phyloP scores from a whole-genome alignment of 345 rosid genomes.

The Lagerstroemia speciosa region DNA sequence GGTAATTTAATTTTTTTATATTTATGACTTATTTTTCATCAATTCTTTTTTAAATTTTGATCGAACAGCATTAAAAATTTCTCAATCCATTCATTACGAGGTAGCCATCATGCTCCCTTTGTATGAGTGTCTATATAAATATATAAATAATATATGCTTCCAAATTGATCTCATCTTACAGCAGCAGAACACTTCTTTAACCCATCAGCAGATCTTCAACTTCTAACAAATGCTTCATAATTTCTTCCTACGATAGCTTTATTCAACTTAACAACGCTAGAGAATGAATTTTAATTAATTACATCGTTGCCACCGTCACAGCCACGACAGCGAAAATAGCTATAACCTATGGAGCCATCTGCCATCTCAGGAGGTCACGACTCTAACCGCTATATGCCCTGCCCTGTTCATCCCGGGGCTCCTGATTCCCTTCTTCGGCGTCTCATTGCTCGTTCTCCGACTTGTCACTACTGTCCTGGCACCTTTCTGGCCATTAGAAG shows the following conservation, averaged over 20 bases:
- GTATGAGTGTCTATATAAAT: too few species aligned
- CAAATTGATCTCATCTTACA: too few species aligned
- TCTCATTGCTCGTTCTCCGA: slow-evolving; percentile 21
- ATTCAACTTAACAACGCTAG: neutral
- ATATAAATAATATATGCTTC: too few species aligned
- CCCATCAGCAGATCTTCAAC: neutral
- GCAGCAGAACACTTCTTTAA: neutral
- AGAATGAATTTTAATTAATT: neutral
- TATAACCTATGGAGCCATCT: neutral
- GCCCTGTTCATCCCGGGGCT: slow-evolving; percentile 22
- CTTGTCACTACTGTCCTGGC: slow-evolving; percentile 18
- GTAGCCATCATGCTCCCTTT: too few species aligned
- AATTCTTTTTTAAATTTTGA: too few species aligned
- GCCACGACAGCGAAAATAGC: neutral
- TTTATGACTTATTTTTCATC: too few species aligned
- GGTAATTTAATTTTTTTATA: too few species aligned
- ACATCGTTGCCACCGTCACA: neutral
- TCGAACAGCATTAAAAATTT: too few species aligned
- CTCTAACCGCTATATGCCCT: slow-evolving; percentile 24
- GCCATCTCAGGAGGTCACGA: slow-evolving; percentile 33
- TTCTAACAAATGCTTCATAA: neutral
- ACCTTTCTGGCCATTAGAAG: slow-evolving; percentile 15
- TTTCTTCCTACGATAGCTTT: neutral
- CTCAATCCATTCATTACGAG: too few species aligned
- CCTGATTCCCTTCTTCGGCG: slow-evolving; percentile 20